A percentile compares a stretch with the other conserved stretches of the same genome.
Evolutionary conservation across 257 asterid species (phyloP).

Genomic region (Solanum ahanhuiri): DNA sequence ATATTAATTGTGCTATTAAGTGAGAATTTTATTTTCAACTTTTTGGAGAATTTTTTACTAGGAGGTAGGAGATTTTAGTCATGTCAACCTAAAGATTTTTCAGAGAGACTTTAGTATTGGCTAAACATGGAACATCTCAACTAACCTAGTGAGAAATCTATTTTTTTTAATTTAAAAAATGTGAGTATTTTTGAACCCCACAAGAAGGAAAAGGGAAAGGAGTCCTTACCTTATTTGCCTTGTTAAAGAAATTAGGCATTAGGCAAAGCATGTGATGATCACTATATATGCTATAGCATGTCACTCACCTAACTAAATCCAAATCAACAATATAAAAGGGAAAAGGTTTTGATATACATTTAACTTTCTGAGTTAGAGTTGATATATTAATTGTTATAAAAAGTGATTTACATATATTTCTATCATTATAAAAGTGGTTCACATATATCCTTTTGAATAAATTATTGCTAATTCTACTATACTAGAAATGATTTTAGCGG

Average conservation of each 20-base stretch:
- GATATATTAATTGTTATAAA: too few relatives aligned
- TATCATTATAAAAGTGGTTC: too few relatives aligned
- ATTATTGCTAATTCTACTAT: too few relatives aligned
- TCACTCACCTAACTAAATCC: not conserved
- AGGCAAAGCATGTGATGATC: not conserved
- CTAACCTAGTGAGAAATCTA: not conserved
- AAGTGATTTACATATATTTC: too few relatives aligned
- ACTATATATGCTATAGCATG: not conserved
- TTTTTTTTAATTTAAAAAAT: not conserved
- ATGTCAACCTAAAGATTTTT: not conserved
- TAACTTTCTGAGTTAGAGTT: too few relatives aligned
- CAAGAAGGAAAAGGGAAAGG: not conserved
- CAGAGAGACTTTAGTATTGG: not conserved
- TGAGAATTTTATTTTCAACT: not conserved
- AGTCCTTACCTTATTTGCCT: not conserved
- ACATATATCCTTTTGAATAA: fast-evolving
- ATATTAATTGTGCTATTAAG: not conserved
- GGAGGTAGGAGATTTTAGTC: not conserved
- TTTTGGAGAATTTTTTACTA: not conserved
- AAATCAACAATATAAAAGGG: too few relatives aligned
- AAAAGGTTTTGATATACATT: not conserved
- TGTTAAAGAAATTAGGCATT: not conserved
- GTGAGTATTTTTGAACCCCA: not conserved
- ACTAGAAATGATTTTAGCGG: not conserved
- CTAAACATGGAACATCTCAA: not conserved